phyloP scores from a whole-genome alignment of 805 yeast genomes.

The Ogataea polymorpha region DNA sequence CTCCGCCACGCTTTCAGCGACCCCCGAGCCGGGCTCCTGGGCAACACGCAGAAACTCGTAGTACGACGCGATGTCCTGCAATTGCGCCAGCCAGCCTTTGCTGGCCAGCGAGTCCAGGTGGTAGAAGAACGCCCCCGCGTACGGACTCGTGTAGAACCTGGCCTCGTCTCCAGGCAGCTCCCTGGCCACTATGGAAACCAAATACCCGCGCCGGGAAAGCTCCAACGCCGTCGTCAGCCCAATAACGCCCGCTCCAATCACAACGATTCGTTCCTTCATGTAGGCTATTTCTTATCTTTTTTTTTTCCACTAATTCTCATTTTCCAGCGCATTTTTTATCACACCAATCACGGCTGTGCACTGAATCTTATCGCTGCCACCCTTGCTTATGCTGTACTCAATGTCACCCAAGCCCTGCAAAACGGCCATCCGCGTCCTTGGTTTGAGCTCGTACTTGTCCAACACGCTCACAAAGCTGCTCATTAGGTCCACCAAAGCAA shows the following conservation, averaged over 20 bases:
- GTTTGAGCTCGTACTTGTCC: constrained; percentile 62
- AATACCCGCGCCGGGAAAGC: constrained; percentile 39
- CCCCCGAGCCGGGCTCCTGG: constrained; percentile 39
- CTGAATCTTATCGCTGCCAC: constrained; percentile 89
- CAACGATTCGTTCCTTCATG: constrained; percentile 13
- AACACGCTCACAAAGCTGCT: constrained; percentile 72
- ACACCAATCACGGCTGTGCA: constrained; percentile 88
- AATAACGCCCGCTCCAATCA: constrained; percentile 49
- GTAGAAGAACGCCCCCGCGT: constrained; percentile 49
- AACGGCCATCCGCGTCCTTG: constrained; percentile 58
- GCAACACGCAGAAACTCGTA: constrained; percentile 37
- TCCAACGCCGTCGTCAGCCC: constrained; percentile 53
- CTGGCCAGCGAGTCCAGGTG: constrained; percentile 38
- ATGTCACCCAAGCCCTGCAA: constrained; percentile 76
- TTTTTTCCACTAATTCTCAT: constrained; percentile 27
- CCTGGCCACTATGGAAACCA: constrained; percentile 49
- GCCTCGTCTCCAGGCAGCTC: constrained; percentile 38
- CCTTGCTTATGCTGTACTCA: constrained; percentile 87
- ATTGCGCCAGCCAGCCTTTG: constrained; percentile 26
- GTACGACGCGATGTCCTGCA: constrained; percentile 38
- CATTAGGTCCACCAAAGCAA: constrained; percentile 84
- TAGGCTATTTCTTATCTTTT: too few relatives aligned
- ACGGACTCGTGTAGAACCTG: constrained; percentile 43
- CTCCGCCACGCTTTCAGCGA: constrained; percentile 30
- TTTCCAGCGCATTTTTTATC: constrained; percentile 64